Evolutionary conservation across 2,329 filamentous ascomycete species (phyloP).

Genomic region (Diaporthe batatas): DNA sequence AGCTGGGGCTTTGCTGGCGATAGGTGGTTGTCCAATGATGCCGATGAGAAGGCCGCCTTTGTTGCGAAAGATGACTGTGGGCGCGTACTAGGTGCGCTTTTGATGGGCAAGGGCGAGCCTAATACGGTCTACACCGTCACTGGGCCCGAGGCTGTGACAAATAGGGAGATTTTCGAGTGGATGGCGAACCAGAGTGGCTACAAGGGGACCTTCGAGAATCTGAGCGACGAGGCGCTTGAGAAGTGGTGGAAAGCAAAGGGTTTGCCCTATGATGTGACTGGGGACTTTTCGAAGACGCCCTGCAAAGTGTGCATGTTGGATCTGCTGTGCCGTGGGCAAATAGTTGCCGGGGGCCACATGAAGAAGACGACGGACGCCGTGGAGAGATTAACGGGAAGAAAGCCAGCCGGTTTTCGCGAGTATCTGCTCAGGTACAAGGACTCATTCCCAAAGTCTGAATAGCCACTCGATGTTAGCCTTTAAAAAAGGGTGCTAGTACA

Average conservation of each 20-base stretch:
- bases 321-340: slow-evolving; percentile 43
- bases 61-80: slow-evolving; percentile 45
- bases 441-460: slow-evolving; percentile 36
- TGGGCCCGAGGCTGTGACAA: slow-evolving; percentile 43
- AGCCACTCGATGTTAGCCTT: not conserved
- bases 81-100: slow-evolving; percentile 43
- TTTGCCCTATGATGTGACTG: slow-evolving; percentile 41
- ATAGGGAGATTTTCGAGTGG: slow-evolving; percentile 44
- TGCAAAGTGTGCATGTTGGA: slow-evolving; percentile 45
- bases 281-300: slow-evolving; percentile 41
- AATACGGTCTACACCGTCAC: slow-evolving; percentile 43
- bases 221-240: slow-evolving; percentile 44
- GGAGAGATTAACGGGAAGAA: slow-evolving; percentile 39
- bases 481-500: not conserved
- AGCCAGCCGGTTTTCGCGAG: slow-evolving; percentile 37
- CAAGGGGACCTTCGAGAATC: slow-evolving; percentile 40
- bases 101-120: slow-evolving; percentile 41
- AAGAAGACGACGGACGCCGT: slow-evolving; percentile 36
- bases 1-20: slow-evolving; percentile 44
- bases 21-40: slow-evolving; percentile 44
- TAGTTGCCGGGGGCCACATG: slow-evolving; percentile 38
- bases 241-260: slow-evolving; percentile 41
- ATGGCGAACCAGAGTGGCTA: slow-evolving; percentile 44
- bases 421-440: slow-evolving; percentile 40
- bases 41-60: slow-evolving; percentile 41